Base-by-base conservation (phyloP, 805 yeast genomes). In the Hanseniaspora jakobsenii region DNA sequence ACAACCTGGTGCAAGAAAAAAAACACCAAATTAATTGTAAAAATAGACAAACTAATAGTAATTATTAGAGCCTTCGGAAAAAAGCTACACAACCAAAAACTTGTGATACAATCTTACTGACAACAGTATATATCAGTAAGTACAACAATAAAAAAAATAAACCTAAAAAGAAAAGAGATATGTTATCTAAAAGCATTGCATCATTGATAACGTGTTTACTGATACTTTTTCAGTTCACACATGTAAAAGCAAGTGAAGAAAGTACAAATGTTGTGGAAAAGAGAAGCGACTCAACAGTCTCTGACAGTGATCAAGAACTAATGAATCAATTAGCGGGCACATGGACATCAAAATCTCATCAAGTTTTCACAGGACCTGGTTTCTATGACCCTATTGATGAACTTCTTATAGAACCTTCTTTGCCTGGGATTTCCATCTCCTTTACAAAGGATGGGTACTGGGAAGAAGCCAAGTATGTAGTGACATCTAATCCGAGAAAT, bases 361-460 rank as follows among this genome's bases (percentile, higher is more conserved):
- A 93, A 10, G 98, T 91, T 6, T 79, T 89, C 66, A 91, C 99
- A 1, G 99, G 99, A 0, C 95, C 97, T 6, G 81, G 87, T 2
- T 91, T 91, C 58, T 91, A 75, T 60, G 97, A 91, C 61, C 99
- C 99, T 2, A 81, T 86, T 23, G 95, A 89, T 58, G 98, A 91
- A 62, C 72, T 89, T 14, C 66, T 91, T 47, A 83, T 86, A 49
- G 99, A 91, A 60, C 99, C 99, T 2, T 89, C 87, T 7, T 70
- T 91, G 32, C 95, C 99, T 1, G 99, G 99, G 30, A 74, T 89
- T 45, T 79, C 93, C 4, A 84, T 79, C 63, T 84, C 95, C 2
- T 91, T 91, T 67, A 87, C 96, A 1, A 78, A 72, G 19, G 97
- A 91, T 63, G 97, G 97, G 4, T 75, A 67, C 60, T 91, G 71